Evolutionary conservation across 495 filamentous ascomycete species (phyloP).

Genomic region (Daldinia concentrica): DNA sequence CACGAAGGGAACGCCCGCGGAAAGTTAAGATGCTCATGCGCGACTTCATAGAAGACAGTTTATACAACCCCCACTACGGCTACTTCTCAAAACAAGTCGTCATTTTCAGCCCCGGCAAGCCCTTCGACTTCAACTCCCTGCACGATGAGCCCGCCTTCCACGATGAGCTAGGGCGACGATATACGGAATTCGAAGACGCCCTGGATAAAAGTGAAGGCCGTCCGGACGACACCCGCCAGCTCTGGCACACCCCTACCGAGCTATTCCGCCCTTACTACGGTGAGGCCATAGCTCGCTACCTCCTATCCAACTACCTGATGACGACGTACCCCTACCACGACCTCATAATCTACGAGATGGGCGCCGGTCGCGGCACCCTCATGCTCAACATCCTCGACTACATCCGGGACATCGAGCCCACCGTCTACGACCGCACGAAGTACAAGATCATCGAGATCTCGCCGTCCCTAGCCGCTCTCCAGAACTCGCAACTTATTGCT

Average conservation of each 20-base stretch:
- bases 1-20: constrained; percentile 76
- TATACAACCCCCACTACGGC: constrained; percentile 97
- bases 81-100: constrained; percentile 98
- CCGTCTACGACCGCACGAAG: constrained; percentile 92
- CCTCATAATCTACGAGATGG: constrained; percentile 98
- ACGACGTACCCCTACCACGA: constrained; percentile 95
- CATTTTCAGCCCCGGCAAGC: constrained; percentile 91
- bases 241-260: constrained; percentile 99
- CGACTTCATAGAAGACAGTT: constrained; percentile 97
- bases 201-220: constrained; percentile 70
- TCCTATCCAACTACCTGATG: constrained; percentile 94
- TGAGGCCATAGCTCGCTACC: constrained; percentile 92
- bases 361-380: constrained; percentile 94
- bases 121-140: constrained; percentile 88
- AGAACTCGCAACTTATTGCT: constrained; percentile 72
- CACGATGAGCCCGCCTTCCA: constrained; percentile 87
- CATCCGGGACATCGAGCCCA: constrained; percentile 87
- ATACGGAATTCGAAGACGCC: constrained; percentile 87
- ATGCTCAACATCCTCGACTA: constrained; percentile 99
- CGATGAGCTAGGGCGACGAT: constrained; percentile 74
- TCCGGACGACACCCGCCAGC: constrained; percentile 80
- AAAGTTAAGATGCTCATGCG: constrained; percentile 95
- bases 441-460: constrained; percentile 98
- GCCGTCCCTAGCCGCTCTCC: constrained; percentile 76
- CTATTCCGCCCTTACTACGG: constrained; percentile 97